Base-by-base conservation (phyloP, 2,329 filamentous ascomycete species). In the Ceratocystiopsis brevicomis region DNA sequence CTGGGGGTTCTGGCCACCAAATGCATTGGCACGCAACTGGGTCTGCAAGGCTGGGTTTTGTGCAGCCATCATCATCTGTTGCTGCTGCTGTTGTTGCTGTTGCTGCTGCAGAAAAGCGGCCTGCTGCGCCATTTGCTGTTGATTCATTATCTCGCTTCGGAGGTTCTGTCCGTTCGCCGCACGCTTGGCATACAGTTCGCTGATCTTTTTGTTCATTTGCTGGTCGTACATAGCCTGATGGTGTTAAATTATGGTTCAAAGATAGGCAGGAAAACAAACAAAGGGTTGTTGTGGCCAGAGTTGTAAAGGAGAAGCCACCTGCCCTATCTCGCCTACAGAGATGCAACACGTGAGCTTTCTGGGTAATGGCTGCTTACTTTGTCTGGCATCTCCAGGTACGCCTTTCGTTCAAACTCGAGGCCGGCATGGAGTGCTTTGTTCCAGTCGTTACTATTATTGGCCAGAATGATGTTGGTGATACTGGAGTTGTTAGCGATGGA, bases 391-490 rank as follows among this genome's bases (percentile, higher is more conserved):
- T 59, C 61, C 14, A 60, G 47, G 41, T 66, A 74, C 0, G 58
- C 54, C 2, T 69, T 65, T 34, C 64, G 61, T 52, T 75, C 71
- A 45, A 65, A 67, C 1, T 56, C 54, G 19, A 70, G 53, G 15
- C 63, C 66, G n/a, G 55, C 56, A 11, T 60, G 53, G 1, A 65
- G 55, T 2, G 65, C 60, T 44, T 62, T 61, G 41, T 59, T 53
- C 32, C 58, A 59, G 30, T 69, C 65, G 14, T 59, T 50, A 14
- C 51, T 51, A 3, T 59, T 60, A 48, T 64, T 59, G 8, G 67
- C 67, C 15, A 73, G 57, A 5, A 63, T 59, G 15, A 68, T 61
- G 44, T 69, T 72, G 14, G 68, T 60, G 38, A 72, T 63, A n/a
- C 69, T 74, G 43, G 17, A 5, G 12, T 4, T 34, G 36, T 38